Base-by-base conservation (phyloP, 2,329 filamentous ascomycete genomes). In the Aspergillus calidoustus region DNA sequence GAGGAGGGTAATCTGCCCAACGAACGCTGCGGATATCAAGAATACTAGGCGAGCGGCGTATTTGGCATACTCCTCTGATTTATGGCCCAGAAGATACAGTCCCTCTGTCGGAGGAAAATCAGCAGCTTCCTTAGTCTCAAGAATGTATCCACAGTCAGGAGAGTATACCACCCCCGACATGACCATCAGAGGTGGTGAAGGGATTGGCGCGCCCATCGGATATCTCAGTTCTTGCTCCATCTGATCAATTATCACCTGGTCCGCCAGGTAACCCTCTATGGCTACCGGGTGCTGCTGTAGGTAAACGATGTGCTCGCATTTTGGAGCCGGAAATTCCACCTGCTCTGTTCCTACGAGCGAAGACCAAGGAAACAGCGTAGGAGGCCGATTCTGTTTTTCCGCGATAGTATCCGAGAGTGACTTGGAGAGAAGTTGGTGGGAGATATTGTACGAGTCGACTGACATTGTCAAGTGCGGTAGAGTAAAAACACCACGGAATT, bases 291-390 rank as follows among this genome's bases (percentile, higher is more conserved):
- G 78, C 62, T 82, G 81, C 74, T 98, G 95, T 31, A 94, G 81
- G 75, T 93, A 98, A 58, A 96, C 80, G 54, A 99, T 81, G 71
- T 92, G 92, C 76, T 99, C 95, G 82, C 95, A 99, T 68, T 91
- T 90, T 0, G 92, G 92, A 38, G 84, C 77, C 19, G 87, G 85
- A 62, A 79, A 80, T 48, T 78, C 73, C 46, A 77, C 63, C 38
- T 77, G 75, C 60, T 80, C 74, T 17, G 84, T 78, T 6, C 82
- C 86, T 64, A 87, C 79, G 57, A 87, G 86, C 2, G 91, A 91
- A 3, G 88, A 86, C 92, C 92, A 97, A 0, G 93, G 91, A 81
- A 70, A 90, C 85, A 68, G 81, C 76, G 74, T 85, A 82, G 61
- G 81, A 74, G 62, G 82, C 78, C 67, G 81, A 78, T 88, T 85